phyloP scores from a whole-genome alignment of 2,329 filamentous ascomycete species.

The Tolypocladium inflatum region DNA sequence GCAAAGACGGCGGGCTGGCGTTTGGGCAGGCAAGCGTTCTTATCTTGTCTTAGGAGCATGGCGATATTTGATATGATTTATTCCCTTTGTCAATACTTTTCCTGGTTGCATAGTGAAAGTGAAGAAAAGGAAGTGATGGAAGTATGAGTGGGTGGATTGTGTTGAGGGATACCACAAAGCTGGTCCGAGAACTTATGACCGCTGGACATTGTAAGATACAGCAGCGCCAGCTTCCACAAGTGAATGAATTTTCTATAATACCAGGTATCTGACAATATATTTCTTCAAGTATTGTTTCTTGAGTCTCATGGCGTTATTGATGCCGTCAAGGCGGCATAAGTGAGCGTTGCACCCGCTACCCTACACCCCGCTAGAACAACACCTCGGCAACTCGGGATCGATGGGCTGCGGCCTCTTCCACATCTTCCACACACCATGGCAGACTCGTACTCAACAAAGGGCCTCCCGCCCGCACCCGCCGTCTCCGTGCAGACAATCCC shows the following conservation, averaged over 20 bases:
- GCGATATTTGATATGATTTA: constrained; percentile 20
- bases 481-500: constrained; percentile 58
- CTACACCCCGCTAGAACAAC: neutral
- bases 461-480: constrained; percentile 27
- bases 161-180: too few species aligned
- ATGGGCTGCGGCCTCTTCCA: neutral
- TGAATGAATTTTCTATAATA: neutral
- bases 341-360: neutral
- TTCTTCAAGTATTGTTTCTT: neutral
- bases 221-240: neutral
- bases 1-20: constrained; percentile 11
- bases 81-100: constrained; percentile 9
- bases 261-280: too few species aligned
- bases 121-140: neutral
- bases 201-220: neutral
- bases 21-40: constrained; percentile 18
- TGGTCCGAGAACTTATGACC: neutral
- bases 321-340: neutral
- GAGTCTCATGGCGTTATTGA: neutral
- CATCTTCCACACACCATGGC: constrained; percentile 9
- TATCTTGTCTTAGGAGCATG: constrained; percentile 20
- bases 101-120: neutral
- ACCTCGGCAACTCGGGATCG: neutral
- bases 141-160: too few species aligned
- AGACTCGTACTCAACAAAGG: constrained; percentile 20